Conservation (phyloP, 495 filamentous ascomycete species). For the Penicillium cinerascens region DNA sequence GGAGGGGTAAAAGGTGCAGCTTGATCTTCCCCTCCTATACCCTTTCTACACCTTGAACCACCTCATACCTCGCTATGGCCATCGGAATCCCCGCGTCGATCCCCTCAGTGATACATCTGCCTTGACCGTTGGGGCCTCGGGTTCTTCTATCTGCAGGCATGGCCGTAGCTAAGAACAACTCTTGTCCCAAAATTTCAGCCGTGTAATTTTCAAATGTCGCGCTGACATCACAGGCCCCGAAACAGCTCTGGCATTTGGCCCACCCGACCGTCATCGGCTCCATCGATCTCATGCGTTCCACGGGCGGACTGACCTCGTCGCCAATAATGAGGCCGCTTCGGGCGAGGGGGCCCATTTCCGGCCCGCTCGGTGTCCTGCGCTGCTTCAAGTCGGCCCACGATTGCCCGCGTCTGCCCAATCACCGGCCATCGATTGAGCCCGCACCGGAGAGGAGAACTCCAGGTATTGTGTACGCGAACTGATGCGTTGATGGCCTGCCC, state of each 20-base stretch:
- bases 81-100: not conserved
- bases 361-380: conserved; percentile 24
- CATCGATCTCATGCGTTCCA: conserved; percentile 36
- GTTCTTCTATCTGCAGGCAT: not conserved
- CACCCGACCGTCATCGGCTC: conserved; percentile 41
- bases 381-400: conserved; percentile 17
- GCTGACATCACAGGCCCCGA: conserved; percentile 34
- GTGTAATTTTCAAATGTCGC: not conserved
- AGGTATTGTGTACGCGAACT: conserved; percentile 18
- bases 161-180: not conserved
- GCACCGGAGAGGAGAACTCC: conserved; percentile 1
- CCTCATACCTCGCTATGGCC: not conserved
- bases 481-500: conserved; percentile 8
- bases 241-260: conserved; percentile 33
- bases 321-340: conserved; percentile 28
- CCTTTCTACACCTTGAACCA: not conserved
- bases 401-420: conserved; percentile 10
- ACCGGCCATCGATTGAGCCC: not conserved
- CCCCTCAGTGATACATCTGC: not conserved
- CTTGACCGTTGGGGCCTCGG: not conserved
- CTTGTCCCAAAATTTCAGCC: conserved; percentile 13
- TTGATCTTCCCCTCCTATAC: not conserved
- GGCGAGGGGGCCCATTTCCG: conserved; percentile 9
- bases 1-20: conserved; percentile 5
- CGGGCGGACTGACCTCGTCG: conserved; percentile 21